Conservation (phyloP, 2,329 filamentous ascomycete genomes). For the Beauveria rudraprayagi region DNA sequence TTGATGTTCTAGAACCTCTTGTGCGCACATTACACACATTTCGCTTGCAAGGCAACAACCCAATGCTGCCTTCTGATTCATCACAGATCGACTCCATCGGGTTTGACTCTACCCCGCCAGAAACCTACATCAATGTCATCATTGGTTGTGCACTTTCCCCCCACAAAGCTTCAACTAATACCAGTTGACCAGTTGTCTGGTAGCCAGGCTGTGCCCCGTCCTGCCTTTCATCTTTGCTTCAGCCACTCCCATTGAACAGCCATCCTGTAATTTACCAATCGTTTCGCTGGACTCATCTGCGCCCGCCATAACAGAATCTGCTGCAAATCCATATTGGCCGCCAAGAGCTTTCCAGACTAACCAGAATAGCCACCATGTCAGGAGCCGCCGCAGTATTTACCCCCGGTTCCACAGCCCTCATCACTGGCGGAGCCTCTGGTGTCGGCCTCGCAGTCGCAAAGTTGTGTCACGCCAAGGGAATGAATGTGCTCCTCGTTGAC, state of each 20-base stretch:
- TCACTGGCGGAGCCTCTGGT: slow-evolving; percentile 71
- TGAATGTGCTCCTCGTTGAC: slow-evolving; percentile 66
- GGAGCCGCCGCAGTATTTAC: slow-evolving; percentile 33
- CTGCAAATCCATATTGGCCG: too few species aligned
- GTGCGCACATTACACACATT: background rate
- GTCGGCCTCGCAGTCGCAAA: slow-evolving; percentile 69
- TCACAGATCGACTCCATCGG: slow-evolving; percentile 6
- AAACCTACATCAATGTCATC: background rate
- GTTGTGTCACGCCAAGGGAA: slow-evolving; percentile 56
- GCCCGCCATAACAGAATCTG: background rate
- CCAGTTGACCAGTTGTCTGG: background rate
- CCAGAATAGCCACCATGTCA: slow-evolving; percentile 20
- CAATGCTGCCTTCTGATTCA: slow-evolving; percentile 7
- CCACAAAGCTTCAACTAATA: background rate
- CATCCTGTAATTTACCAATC: background rate
- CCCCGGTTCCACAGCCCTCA: slow-evolving; percentile 55
- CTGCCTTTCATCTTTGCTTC: slow-evolving; percentile 2
- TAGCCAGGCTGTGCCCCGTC: background rate
- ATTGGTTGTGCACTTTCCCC: background rate
- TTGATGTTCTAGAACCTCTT: background rate
- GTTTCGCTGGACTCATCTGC: background rate
- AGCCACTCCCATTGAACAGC: slow-evolving; percentile 3
- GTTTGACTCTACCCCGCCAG: slow-evolving; percentile 1
- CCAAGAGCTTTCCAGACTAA: background rate
- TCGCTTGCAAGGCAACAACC: background rate